Conservation (phyloP, 2,329 filamentous ascomycete genomes). For the Talaromyces islandicus region DNA sequence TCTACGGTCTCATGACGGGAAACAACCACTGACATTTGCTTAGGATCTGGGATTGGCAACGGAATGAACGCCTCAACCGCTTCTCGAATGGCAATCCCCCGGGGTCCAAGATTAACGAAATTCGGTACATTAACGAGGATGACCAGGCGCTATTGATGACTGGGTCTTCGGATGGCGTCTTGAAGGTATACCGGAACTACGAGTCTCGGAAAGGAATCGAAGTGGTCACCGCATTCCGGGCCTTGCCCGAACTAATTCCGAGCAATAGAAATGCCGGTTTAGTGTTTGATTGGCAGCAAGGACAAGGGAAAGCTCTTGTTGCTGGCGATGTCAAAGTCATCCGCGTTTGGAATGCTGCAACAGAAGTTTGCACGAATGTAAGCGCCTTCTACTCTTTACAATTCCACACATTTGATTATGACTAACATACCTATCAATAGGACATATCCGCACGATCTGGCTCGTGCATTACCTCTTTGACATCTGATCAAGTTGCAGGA, state of each 20-base stretch:
- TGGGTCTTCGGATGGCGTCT: constrained; percentile 88
- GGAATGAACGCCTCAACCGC: constrained; percentile 64
- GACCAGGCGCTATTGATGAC: constrained; percentile 93
- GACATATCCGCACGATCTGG: constrained; percentile 93
- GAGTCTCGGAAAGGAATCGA: constrained; percentile 70
- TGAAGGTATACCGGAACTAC: constrained; percentile 90
- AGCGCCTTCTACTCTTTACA: constrained; percentile 5
- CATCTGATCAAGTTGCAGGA: constrained; percentile 95
- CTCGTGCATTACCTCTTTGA: constrained; percentile 91
- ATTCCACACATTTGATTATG: neutral
- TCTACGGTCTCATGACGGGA: neutral
- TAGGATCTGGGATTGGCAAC: constrained; percentile 88
- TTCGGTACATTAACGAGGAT: constrained; percentile 97
- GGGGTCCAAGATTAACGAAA: constrained; percentile 86
- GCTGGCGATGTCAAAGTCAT: constrained; percentile 95
- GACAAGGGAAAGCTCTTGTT: constrained; percentile 89
- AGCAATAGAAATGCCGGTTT: constrained; percentile 92
- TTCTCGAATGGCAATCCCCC: constrained; percentile 94
- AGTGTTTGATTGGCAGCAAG: constrained; percentile 98
- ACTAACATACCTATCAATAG: constrained; percentile 23
- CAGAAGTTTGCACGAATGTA: constrained; percentile 78
- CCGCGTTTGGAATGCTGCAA: constrained; percentile 89
- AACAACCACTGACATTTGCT: constrained; percentile 10
- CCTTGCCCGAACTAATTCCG: constrained; percentile 85
- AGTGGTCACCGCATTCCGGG: constrained; percentile 85